Evolutionary conservation across 1,284 basidiomycete species (phyloP).

Genomic region (Boletus smithii): DNA sequence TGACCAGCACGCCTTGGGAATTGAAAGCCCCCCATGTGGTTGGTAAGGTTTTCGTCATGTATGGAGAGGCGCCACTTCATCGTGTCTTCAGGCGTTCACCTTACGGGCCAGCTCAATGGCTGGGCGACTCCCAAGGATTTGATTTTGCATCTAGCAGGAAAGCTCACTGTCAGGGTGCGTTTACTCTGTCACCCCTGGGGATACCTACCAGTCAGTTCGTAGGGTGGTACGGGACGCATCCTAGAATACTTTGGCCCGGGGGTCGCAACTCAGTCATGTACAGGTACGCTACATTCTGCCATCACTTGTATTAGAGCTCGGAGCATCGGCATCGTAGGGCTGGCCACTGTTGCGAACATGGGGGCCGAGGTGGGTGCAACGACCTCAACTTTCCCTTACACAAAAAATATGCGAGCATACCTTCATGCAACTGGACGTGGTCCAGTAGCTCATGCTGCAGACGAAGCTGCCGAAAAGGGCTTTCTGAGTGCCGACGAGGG

Average conservation of each 20-base stretch:
- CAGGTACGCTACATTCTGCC: conserved; percentile 51
- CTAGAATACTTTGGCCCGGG: conserved; percentile 98
- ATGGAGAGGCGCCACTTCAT: not conserved
- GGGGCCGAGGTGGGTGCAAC: conserved; percentile 99
- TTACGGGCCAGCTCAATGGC: conserved; percentile 84
- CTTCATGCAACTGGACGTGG: conserved; percentile 87
- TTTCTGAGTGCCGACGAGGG: conserved; percentile 85
- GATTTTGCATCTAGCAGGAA: conserved; percentile 92
- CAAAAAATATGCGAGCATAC: conserved; percentile 85
- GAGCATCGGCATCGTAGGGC: conserved; percentile 42
- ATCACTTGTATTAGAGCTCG: not conserved
- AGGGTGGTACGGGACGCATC: conserved; percentile 95
- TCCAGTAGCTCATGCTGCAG: conserved; percentile 86
- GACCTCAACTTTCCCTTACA: conserved; percentile 97
- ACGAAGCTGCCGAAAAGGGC: conserved; percentile 74
- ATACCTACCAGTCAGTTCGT: conserved; percentile 9
- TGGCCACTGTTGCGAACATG: conserved; percentile 98
- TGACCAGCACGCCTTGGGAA: conserved; percentile 99
- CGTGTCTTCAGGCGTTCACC: conserved; percentile 58
- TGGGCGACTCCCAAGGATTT: conserved; percentile 98
- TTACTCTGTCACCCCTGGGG: not conserved
- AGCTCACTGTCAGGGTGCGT: conserved; percentile 86
- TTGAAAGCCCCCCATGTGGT: conserved; percentile 90
- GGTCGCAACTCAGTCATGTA: conserved; percentile 88
- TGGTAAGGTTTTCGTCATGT: conserved; percentile 44